These are phyloP conservation scores for Aureobasidium sp. DNA, from an alignment of 2,329 filamentous ascomycete genomes.

Conservation along the genomic window DNA sequence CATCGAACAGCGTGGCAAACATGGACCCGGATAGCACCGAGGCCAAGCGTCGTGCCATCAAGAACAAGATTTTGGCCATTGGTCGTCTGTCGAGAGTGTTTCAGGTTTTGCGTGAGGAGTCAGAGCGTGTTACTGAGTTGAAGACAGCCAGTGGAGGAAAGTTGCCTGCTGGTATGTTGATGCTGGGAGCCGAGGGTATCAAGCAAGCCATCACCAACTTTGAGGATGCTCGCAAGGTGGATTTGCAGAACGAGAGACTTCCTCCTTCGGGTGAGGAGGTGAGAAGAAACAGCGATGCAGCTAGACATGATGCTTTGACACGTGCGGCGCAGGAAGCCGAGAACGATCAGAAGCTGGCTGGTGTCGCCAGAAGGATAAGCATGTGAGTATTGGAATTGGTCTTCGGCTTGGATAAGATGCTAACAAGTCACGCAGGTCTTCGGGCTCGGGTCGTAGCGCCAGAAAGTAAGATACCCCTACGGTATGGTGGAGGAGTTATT, in stretches of 20 bases:
- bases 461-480: slow-evolving; percentile 12
- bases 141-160: slow-evolving; percentile 93
- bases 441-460: slow-evolving; percentile 29
- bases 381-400: slow-evolving; percentile 56
- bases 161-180: slow-evolving; percentile 87
- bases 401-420: slow-evolving; percentile 11
- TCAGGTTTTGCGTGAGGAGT: slow-evolving; percentile 95
- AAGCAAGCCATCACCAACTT: slow-evolving; percentile 97
- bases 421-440: slow-evolving; percentile 26
- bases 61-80: slow-evolving; percentile 99
- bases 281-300: slow-evolving; percentile 69
- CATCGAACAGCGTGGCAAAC: slow-evolving; percentile 27
- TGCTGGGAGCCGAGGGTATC: slow-evolving; percentile 96
- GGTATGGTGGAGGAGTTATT: slow-evolving; percentile 1
- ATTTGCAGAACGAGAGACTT: slow-evolving; percentile 65
- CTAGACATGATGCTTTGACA: slow-evolving; percentile 73
- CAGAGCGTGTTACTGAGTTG: slow-evolving; percentile 90
- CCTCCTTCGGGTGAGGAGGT: slow-evolving; percentile 93
- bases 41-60: slow-evolving; percentile 92
- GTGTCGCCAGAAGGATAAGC: slow-evolving; percentile 84
- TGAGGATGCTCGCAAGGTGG: slow-evolving; percentile 93
- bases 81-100: slow-evolving; percentile 94
- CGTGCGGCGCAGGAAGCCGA: slow-evolving; percentile 82
- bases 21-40: slow-evolving; percentile 80
- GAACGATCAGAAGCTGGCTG: slow-evolving; percentile 79